Percentiles rank a stretch among this genome's conserved stretches.
These are phyloP conservation scores for Rhododendron molle DNA, from an alignment of 148 eudicot species.

Conservation along the genomic window DNA sequence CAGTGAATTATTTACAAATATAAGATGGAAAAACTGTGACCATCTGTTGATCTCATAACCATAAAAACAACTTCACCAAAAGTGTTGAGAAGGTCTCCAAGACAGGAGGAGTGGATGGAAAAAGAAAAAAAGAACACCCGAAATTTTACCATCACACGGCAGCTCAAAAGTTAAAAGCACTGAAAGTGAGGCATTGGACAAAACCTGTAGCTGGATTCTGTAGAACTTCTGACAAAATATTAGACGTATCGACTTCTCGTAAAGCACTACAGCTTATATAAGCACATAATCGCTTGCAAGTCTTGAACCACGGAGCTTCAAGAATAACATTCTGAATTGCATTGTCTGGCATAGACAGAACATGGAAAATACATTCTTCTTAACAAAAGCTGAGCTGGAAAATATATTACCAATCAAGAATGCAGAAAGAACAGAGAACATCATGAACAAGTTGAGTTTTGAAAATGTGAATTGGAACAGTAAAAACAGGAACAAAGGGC, in stretches of 20 bases:
- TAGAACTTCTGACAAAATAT: conserved; percentile 50
- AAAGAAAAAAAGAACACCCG: neutral
- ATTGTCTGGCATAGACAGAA: conserved; percentile 40
- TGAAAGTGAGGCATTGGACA: neutral
- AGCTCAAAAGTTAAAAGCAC: neutral
- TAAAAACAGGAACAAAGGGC: neutral
- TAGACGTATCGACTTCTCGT: conserved; percentile 88
- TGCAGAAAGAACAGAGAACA: neutral
- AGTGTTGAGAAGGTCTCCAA: neutral
- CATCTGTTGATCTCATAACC: neutral
- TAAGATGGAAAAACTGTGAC: neutral
- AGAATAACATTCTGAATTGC: conserved; percentile 58
- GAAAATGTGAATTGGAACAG: neutral
- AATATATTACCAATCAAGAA: neutral
- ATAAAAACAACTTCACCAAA: neutral
- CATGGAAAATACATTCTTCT: neutral
- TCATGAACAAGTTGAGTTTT: neutral
- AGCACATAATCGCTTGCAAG: conserved; percentile 76
- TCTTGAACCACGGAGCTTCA: conserved; percentile 91
- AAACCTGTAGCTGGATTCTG: conserved; percentile 52
- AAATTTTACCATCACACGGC: neutral
- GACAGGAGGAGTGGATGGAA: neutral
- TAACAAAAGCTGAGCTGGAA: neutral
- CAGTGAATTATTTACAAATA: neutral
- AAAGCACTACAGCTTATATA: conserved; percentile 88